phyloP scores from a whole-genome alignment of 176 grass and related monocot species.

The Canna indica region DNA sequence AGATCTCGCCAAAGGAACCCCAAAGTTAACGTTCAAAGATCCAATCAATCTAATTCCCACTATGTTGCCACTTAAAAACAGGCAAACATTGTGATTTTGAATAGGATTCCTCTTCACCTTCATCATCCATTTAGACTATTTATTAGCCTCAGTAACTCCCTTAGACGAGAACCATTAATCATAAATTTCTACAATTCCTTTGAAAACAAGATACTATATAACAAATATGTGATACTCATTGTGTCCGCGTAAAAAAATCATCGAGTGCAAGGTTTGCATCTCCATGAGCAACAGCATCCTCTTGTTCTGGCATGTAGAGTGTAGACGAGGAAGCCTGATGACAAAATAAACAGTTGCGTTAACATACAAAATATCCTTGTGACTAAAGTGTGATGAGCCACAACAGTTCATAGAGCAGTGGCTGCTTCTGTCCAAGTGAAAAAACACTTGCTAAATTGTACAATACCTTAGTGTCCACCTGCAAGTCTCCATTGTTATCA shows the following conservation, averaged over 20 bases:
- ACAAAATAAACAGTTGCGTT: neutral
- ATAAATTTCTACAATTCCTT: neutral
- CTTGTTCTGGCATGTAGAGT: conserved; percentile 88
- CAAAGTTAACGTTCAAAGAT: neutral
- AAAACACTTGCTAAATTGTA: conserved; percentile 2
- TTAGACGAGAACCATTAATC: neutral
- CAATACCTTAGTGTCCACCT: conserved; percentile 78
- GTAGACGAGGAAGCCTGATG: conserved; percentile 51
- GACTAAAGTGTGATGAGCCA: neutral
- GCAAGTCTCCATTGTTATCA: conserved; percentile 53
- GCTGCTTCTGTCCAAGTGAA: too few species aligned
- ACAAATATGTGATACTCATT: conserved; percentile 6
- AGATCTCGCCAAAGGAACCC: neutral
- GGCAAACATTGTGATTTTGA: neutral
- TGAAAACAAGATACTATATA: neutral
- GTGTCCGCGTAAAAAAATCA: conserved; percentile 60
- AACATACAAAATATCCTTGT: neutral
- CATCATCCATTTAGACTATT: neutral
- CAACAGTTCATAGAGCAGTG: neutral
- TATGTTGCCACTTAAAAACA: neutral
- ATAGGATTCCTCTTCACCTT: neutral
- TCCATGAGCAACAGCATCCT: conserved; percentile 89
- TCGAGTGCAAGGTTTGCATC: conserved; percentile 79
- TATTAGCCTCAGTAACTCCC: neutral
- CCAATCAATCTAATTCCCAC: neutral